A percentile compares a stretch with the other conserved stretches of the same genome.
Evolutionary conservation across 2,329 filamentous ascomycete species (phyloP).

Genomic region (Pseudocercospora fuligena): DNA sequence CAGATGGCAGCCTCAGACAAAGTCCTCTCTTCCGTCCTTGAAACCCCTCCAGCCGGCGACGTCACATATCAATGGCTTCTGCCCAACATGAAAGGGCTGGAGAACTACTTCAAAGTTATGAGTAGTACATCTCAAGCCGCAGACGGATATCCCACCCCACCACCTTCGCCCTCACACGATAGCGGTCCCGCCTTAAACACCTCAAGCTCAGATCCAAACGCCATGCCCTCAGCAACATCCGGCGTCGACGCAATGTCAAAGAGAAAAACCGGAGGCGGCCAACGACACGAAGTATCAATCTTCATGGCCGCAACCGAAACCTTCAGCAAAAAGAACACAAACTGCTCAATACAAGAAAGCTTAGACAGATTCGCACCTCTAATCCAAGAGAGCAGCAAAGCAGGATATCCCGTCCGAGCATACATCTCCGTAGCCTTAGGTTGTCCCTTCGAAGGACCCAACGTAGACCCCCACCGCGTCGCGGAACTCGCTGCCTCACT

Average conservation of each 20-base stretch:
- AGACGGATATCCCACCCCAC: slow-evolving; percentile 55
- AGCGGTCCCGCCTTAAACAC: slow-evolving; percentile 48
- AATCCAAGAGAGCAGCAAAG: slow-evolving; percentile 68
- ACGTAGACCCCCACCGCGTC: slow-evolving; percentile 63
- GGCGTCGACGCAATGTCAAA: slow-evolving; percentile 57
- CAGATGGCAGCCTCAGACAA: slow-evolving; percentile 83
- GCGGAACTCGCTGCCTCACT: slow-evolving; percentile 67
- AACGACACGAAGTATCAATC: slow-evolving; percentile 70
- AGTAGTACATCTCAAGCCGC: slow-evolving; percentile 36
- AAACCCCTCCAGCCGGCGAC: slow-evolving; percentile 59
- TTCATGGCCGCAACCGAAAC: slow-evolving; percentile 82
- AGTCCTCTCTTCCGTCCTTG: slow-evolving; percentile 71
- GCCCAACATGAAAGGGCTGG: slow-evolving; percentile 75
- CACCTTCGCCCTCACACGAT: slow-evolving; percentile 42
- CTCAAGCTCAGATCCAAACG: slow-evolving; percentile 49
- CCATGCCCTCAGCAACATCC: slow-evolving; percentile 45
- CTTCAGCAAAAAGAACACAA: slow-evolving; percentile 81
- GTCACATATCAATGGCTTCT: slow-evolving; percentile 81
- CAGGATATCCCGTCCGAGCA: slow-evolving; percentile 71
- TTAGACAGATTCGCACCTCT: slow-evolving; percentile 72
- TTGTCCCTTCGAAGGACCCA: slow-evolving; percentile 74
- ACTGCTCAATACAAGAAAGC: slow-evolving; percentile 76
- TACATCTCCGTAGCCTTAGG: slow-evolving; percentile 82
- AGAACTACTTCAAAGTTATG: slow-evolving; percentile 63
- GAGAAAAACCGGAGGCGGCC: slow-evolving; percentile 53